A percentile compares a stretch with the other conserved stretches of the same genome.
These are phyloP conservation scores for Boletus rex-veris DNA, from an alignment of 768 basidiomycete genomes.

Conservation along the genomic window DNA sequence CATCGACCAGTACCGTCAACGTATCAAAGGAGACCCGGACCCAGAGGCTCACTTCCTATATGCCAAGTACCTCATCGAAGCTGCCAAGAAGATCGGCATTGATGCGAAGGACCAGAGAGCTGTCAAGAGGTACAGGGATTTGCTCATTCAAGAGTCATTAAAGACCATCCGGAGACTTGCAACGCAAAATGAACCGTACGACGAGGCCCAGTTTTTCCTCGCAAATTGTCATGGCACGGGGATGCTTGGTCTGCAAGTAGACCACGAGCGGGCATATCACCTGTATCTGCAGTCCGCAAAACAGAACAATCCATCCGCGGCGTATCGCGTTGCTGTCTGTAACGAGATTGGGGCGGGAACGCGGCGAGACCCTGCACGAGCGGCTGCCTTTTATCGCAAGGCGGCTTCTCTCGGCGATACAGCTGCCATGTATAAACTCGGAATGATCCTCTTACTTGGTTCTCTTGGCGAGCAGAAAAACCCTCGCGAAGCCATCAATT, in stretches of 20 bases:
- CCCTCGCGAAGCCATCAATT: slow-evolving; percentile 87
- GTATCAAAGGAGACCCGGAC: slow-evolving; percentile 97
- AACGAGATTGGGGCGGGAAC: slow-evolving; percentile 99
- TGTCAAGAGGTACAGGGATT: slow-evolving; percentile 88
- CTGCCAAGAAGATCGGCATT: slow-evolving; percentile 85
- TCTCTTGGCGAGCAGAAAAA: slow-evolving; percentile 79
- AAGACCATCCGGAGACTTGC: slow-evolving; percentile 92
- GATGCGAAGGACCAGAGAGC: slow-evolving; percentile 73
- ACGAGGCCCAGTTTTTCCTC: slow-evolving; percentile 97
- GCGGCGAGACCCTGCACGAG: slow-evolving; percentile 79
- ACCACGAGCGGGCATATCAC: slow-evolving; percentile 97
- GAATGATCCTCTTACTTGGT: slow-evolving; percentile 92
- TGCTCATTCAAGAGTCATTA: slow-evolving; percentile 81
- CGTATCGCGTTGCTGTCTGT: slow-evolving; percentile 96
- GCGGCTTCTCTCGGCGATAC: slow-evolving; percentile 96
- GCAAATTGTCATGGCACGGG: slow-evolving; percentile 98
- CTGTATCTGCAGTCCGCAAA: slow-evolving; percentile 96
- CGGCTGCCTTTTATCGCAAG: slow-evolving; percentile 94
- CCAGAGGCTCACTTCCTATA: slow-evolving; percentile 97
- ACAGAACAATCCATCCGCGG: slow-evolving; percentile 92
- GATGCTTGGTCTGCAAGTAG: slow-evolving; percentile 90
- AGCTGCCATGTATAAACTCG: slow-evolving; percentile 99
- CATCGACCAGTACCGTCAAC: slow-evolving; percentile 94
- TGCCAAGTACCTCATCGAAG: slow-evolving; percentile 98
- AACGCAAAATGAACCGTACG: slow-evolving; percentile 86